Base-by-base conservation (phyloP, 768 basidiomycete genomes). In the Pholiota molesta region DNA sequence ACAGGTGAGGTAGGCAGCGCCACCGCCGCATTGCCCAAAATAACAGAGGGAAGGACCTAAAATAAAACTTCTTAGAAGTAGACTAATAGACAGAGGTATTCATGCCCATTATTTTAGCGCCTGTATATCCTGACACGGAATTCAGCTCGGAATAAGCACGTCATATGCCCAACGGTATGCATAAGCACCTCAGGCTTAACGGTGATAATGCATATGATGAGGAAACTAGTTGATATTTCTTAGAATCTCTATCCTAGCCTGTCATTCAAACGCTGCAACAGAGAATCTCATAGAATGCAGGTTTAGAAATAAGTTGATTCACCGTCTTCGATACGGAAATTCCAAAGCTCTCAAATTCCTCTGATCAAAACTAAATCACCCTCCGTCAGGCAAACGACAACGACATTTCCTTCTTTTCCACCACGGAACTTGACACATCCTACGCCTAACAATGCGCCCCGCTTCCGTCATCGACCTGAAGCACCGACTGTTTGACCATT, bases 381-480 rank as follows among this genome's bases (percentile, higher is more conserved):
- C 72, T 97, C 95, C 60, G 90, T 91, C 53, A 97, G 75, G 66
- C 91, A 92, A 7, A 89, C 72, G 1, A 96, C 72, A 1, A 86
- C 73, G 2, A 76, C 71, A 17, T 69, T 68, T 40, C 73, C 79
- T 35, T 61, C 70, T 21, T 70, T 68, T 35, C 74, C 79, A 33
- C 54, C 69, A 3, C 56, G 61, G 26, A 71, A 66, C 57, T 73
- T 71, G 33, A 90, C 69, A 11, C 77, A 78, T 0, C 88, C 88
- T 19, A 94, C 88, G 10, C 95, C 95, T 29, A 97, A 71, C 61
- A 97, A 73, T 1, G 91, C 85, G 0, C 96, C 94, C 86, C 83
- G 19, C 79, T 76, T 2, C 86, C 88, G 61, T 87, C 88, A 14
- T 86, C 87, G 11, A 95, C 81, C 66, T 85, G 84, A n/a, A 97